Evolutionary conservation across 345 rosid species (phyloP).

Genomic region (Salix udensis): DNA sequence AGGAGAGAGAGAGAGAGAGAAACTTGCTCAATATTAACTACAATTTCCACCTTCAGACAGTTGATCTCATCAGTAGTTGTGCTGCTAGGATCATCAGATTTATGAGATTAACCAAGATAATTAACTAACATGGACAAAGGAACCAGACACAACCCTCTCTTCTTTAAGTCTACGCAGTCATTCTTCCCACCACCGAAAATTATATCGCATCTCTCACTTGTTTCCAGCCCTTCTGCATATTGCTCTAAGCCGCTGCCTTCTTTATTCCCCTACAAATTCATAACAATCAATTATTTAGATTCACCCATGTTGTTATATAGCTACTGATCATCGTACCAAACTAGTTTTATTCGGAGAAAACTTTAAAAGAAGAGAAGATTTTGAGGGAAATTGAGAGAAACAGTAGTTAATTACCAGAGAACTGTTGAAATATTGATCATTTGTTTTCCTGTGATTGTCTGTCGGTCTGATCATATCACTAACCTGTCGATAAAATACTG

Average conservation of each 20-base stretch:
- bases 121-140: conserved; percentile 72
- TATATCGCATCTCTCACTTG: conserved; percentile 27
- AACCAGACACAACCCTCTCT: conserved; percentile 73
- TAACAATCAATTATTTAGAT: background rate
- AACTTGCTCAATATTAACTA: conserved; percentile 6
- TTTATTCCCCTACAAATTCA: conserved; percentile 28
- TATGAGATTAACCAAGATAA: conserved; percentile 37
- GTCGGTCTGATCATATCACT: conserved; percentile 36
- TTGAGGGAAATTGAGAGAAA: background rate
- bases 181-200: conserved; percentile 21
- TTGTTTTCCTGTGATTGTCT: conserved; percentile 41
- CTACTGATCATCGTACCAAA: background rate
- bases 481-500: conserved; percentile 32
- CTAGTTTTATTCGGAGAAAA: background rate
- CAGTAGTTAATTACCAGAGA: conserved; percentile 34
- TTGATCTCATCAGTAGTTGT: background rate
- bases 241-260: conserved; percentile 18
- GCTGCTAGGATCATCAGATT: background rate
- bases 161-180: conserved; percentile 45
- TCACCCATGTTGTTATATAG: background rate
- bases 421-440: conserved; percentile 29
- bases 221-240: conserved; percentile 18
- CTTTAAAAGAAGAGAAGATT: background rate
- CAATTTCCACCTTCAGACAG: conserved; percentile 7
- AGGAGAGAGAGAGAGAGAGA: background rate